Evolutionary conservation across 345 rosid species (phyloP).

Genomic region (Pistacia integerrima): DNA sequence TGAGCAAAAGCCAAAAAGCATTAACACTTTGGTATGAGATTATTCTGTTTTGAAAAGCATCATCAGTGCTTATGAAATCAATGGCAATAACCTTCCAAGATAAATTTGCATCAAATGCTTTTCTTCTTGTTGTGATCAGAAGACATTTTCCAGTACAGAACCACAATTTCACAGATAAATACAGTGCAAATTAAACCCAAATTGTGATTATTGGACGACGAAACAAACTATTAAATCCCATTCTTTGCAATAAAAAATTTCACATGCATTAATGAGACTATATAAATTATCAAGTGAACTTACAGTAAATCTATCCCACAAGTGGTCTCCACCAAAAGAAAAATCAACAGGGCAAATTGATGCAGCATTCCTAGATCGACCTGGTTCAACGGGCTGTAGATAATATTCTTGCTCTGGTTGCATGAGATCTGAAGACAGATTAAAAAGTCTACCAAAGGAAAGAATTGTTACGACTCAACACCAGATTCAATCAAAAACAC

Average conservation of each 20-base stretch:
- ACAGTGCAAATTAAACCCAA: background rate
- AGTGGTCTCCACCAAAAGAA: conserved; percentile 86
- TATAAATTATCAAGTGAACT: conserved; percentile 36
- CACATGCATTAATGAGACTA: conserved; percentile 6
- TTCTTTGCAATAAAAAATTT: background rate
- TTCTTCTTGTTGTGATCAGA: no score
- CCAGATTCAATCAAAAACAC: background rate
- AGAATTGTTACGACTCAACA: conserved; percentile 14
- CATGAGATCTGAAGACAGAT: conserved; percentile 70
- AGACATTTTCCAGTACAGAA: background rate
- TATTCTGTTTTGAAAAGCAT: conserved; percentile 6
- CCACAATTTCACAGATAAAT: background rate
- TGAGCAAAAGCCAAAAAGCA: background rate
- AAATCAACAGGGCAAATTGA: conserved; percentile 85
- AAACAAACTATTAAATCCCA: conserved; percentile 3
- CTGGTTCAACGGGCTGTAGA: conserved; percentile 88
- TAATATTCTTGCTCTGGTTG: conserved; percentile 95
- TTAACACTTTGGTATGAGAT: conserved; percentile 3
- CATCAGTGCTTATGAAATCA: background rate
- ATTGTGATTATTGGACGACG: background rate
- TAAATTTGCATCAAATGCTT: background rate
- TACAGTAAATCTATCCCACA: conserved; percentile 96
- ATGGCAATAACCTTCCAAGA: no score
- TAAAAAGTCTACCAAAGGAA: conserved; percentile 61
- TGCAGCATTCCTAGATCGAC: conserved; percentile 73